Conservation (phyloP, 805 yeast species). For the Candida krabiensis region DNA sequence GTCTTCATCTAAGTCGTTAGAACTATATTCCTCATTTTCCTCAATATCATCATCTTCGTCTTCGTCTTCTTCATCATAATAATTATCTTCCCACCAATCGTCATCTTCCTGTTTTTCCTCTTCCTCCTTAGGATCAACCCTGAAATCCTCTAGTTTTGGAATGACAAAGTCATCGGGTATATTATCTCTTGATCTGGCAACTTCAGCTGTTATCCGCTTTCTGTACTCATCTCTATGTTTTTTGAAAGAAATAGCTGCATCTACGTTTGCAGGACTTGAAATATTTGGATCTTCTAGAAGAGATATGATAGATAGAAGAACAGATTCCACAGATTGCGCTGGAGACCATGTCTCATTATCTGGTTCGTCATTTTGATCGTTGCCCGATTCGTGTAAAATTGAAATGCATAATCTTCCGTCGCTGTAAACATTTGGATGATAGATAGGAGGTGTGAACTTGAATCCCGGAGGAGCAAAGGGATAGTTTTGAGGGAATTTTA, state of each 20-base stretch:
- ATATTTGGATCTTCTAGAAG: conserved; percentile 93
- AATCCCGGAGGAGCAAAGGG: conserved; percentile 94
- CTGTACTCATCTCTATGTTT: conserved; percentile 79
- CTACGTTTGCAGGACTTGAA: conserved; percentile 93
- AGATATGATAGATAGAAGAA: conserved; percentile 87
- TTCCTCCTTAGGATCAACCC: conserved; percentile 20
- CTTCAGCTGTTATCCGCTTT: conserved; percentile 76
- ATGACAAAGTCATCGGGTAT: conserved; percentile 83
- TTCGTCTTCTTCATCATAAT: conserved; percentile 33
- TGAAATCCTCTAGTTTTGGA: conserved; percentile 68
- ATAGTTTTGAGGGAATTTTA: conserved; percentile 88
- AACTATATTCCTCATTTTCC: conserved; percentile 24
- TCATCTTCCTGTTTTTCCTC: conserved; percentile 34
- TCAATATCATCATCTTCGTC: conserved; percentile 32
- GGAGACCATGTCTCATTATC: conserved; percentile 96
- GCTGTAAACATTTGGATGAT: conserved; percentile 93
- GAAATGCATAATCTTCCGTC: conserved; percentile 95
- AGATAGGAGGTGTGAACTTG: conserved; percentile 91
- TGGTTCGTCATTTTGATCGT: conserved; percentile 87
- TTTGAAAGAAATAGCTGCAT: conserved; percentile 93
- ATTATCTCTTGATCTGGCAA: conserved; percentile 75
- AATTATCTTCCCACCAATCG: conserved; percentile 34
- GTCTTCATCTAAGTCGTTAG: conserved; percentile 27
- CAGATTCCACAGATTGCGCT: conserved; percentile 90
- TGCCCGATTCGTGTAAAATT: conserved; percentile 84